A percentile compares a stretch with the other conserved stretches of the same genome.
Conservation (phyloP, 345 rosid genomes). For the Eucalyptus erythrocorys region DNA sequence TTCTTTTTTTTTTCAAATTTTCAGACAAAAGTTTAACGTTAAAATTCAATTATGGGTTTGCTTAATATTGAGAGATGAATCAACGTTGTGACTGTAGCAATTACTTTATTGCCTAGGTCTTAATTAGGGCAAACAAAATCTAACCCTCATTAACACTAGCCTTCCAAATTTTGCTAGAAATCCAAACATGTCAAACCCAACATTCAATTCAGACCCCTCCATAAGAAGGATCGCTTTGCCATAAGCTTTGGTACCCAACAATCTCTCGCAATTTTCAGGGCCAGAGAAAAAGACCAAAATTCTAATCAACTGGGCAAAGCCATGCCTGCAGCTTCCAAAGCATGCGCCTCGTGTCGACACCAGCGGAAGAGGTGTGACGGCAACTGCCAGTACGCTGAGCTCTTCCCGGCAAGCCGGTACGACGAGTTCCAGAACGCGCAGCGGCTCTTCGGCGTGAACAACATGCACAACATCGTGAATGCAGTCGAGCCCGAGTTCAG, state of each 20-base stretch:
- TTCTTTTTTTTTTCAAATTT: neutral
- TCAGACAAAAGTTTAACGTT: neutral
- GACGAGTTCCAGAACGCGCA: constrained; percentile 4
- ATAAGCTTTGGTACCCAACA: neutral
- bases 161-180: neutral
- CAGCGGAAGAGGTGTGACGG: constrained; percentile 4
- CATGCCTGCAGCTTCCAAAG: neutral
- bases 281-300: neutral
- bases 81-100: neutral
- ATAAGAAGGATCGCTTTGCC: neutral
- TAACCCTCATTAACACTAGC: neutral
- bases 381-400: constrained; percentile 1
- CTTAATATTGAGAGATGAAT: neutral
- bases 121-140: neutral
- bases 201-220: neutral
- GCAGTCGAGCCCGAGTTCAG: neutral
- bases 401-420: neutral
- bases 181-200: neutral
- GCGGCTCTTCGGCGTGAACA: constrained; percentile 1
- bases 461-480: neutral
- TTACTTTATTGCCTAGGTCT: neutral
- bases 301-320: neutral
- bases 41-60: neutral
- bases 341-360: constrained; percentile 5
- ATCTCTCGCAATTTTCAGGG: neutral